Base-by-base conservation (phyloP, 2,329 filamentous ascomycete genomes). In the Cladosporium velox region DNA sequence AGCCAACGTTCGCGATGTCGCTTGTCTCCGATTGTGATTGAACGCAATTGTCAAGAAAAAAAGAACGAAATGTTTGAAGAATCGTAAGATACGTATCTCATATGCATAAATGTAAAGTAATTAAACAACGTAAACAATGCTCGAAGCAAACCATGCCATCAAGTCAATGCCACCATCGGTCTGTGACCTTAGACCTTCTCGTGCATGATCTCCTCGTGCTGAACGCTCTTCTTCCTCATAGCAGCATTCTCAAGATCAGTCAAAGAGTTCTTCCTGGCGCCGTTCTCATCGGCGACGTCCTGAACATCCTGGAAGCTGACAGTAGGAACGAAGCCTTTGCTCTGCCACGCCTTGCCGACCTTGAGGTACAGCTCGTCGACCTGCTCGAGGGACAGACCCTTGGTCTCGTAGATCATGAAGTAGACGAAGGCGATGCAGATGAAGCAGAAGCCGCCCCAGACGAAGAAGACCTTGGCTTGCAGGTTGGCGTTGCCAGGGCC, bases 341-440 rank as follows among this genome's bases (percentile, higher is more conserved):
- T 87, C 69, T 88, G 77, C 77, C 87, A 84, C 1, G 89, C 89
- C 51, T 81, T 78, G 7, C 73, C 75, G 32, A 90, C 84, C 76
- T 91, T 90, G 26, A 79, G 80, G 77, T 93, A 94, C 59, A 94
- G 79, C 80, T 92, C 87, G 74, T 96, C 91, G 65, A 96, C 89
- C 79, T 96, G 87, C 78, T 96, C 92, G 28, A 96, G 85, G 0
- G 87, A 88, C 14, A 93, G 84, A 18, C 91, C 91, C 84, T 96
- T 96, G 66, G 92, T 96, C 82, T 95, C 92, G 75, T 94, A 94
- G 74, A 96, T 72, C 63, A 74, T 65, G 55, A 63, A 66, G 73
- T 72, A 81, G 57, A 79, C 77, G 72, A 81, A 82, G 68, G 80
- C 69, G 68, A 80, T 75, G 68, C 83, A 85, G 70, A 86, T 75